A percentile compares a stretch with the other conserved stretches of the same genome.
phyloP scores from a whole-genome alignment of 768 basidiomycete species.

The Pleurotus eryngii region DNA sequence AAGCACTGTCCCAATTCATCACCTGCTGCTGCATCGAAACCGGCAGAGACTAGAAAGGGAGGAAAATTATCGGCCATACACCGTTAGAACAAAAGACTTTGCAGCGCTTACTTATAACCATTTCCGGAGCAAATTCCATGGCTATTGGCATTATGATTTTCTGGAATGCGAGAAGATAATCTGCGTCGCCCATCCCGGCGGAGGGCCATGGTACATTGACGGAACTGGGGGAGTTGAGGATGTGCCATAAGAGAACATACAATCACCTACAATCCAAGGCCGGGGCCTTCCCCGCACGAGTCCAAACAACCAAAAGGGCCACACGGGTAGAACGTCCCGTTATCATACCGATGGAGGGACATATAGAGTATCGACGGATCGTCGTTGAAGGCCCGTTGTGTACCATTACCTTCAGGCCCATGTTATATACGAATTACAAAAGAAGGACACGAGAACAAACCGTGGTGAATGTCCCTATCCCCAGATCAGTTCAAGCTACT shows the following conservation, averaged over 20 bases:
- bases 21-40: constrained; percentile 94
- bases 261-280: constrained; percentile 76
- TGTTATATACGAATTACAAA: background rate
- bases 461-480: constrained; percentile 94
- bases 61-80: background rate
- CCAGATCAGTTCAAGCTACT: constrained; percentile 7
- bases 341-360: constrained; percentile 92
- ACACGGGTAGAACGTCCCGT: constrained; percentile 89
- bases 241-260: constrained; percentile 3
- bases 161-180: constrained; percentile 96
- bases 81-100: background rate
- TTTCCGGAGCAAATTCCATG: constrained; percentile 91
- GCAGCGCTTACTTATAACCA: constrained; percentile 81
- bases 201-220: constrained; percentile 97
- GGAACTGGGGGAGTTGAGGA: constrained; percentile 47
- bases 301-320: constrained; percentile 86
- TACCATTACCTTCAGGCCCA: constrained; percentile 78
- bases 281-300: constrained; percentile 80
- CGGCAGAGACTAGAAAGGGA: constrained; percentile 77
- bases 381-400: constrained; percentile 92
- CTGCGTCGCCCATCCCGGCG: constrained; percentile 86
- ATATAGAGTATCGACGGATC: constrained; percentile 91
- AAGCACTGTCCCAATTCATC: constrained; percentile 90
- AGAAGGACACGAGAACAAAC: constrained; percentile 30
- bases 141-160: constrained; percentile 96